These are phyloP conservation scores for Perkinsus olseni DNA, from an alignment of 169 alveolate genomes.

Conservation along the genomic window DNA sequence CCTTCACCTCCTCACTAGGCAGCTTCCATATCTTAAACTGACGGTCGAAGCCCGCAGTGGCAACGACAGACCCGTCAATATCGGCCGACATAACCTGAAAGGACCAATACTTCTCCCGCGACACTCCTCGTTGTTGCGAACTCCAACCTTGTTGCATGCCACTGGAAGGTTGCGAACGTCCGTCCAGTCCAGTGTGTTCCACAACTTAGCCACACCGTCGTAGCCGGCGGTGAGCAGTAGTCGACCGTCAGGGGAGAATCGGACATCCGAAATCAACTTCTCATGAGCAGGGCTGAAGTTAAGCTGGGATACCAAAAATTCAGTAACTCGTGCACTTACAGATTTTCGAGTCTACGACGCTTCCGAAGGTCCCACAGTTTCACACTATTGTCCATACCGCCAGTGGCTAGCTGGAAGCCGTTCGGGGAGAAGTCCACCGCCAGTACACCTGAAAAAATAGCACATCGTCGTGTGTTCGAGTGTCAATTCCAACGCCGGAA, in stretches of 20 bases:
- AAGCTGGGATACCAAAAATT: background rate
- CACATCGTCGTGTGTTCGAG: background rate
- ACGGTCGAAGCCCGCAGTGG: background rate
- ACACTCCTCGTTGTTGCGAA: background rate
- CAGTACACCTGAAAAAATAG: constrained; percentile 8
- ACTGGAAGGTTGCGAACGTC: background rate
- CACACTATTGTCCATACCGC: constrained; percentile 74
- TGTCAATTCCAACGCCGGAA: background rate
- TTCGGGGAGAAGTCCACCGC: constrained; percentile 14
- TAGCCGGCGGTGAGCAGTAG: background rate
- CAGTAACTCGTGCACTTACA: background rate
- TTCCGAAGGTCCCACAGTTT: constrained; percentile 80
- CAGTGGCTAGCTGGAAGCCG: constrained; percentile 60
- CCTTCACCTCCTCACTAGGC: background rate
- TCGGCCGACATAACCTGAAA: background rate
- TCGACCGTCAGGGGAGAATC: background rate
- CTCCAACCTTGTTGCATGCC: background rate
- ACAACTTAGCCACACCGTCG: background rate
- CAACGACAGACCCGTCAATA: background rate
- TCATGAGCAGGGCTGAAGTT: background rate
- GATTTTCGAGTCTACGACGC: constrained; percentile 3
- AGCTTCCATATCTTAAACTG: background rate
- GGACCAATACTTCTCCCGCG: too few relatives aligned
- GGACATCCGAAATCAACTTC: background rate
- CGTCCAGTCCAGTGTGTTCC: background rate